Conservation (phyloP, 2,329 filamentous ascomycete species). For the Penicillium sp. region DNA sequence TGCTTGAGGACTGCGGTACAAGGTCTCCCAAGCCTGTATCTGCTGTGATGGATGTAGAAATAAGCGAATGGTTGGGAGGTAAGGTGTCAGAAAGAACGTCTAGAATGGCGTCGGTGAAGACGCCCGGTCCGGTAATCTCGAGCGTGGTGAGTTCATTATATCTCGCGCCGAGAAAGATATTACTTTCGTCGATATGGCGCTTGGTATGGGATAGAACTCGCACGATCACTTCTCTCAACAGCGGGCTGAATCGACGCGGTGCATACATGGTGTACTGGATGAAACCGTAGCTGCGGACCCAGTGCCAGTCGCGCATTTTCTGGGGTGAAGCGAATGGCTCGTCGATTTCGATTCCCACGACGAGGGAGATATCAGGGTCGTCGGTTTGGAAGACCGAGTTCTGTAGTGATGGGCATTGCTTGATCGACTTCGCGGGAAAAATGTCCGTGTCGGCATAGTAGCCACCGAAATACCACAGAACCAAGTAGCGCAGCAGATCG, state of each 20-base stretch:
- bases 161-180: constrained; percentile 13
- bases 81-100: constrained; percentile 34
- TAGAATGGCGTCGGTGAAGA: constrained; percentile 38
- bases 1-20: constrained; percentile 2
- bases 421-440: constrained; percentile 32
- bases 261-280: constrained; percentile 41
- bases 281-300: constrained; percentile 37
- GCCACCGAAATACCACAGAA: constrained; percentile 41
- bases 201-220: constrained; percentile 36
- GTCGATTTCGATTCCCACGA: constrained; percentile 39
- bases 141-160: constrained; percentile 34
- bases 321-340: constrained; percentile 37
- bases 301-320: constrained; percentile 38
- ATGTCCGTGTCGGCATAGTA: constrained; percentile 41
- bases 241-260: constrained; percentile 37
- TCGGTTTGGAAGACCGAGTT: constrained; percentile 18
- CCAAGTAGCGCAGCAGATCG: constrained; percentile 46
- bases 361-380: constrained; percentile 32
- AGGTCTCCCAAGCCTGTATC: constrained; percentile 29
- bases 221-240: constrained; percentile 35
- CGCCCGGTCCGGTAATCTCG: constrained; percentile 37
- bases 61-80: constrained; percentile 28
- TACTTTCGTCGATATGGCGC: constrained; percentile 23
- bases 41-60: constrained; percentile 26
- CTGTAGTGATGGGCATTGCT: constrained; percentile 29